These are phyloP conservation scores for Raphanus hybrid DNA, from an alignment of 441 rosid genomes.

Conservation along the genomic window DNA sequence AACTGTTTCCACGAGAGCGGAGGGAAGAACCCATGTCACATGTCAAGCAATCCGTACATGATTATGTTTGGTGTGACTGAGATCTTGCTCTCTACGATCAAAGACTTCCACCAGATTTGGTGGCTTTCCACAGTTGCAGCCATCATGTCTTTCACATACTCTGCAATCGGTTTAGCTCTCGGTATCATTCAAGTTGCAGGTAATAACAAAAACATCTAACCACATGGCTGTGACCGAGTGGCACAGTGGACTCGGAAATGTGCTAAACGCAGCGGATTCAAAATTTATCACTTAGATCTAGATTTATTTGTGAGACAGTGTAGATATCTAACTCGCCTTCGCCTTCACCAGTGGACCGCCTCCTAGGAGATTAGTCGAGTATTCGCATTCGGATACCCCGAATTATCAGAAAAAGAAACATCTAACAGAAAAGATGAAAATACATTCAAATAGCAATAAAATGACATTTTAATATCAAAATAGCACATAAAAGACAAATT, in stretches of 20 bases:
- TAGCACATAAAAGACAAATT: neutral
- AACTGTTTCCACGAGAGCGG: slow-evolving; percentile 73
- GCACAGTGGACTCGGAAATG: too few relatives aligned
- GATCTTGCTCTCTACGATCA: slow-evolving; percentile 80
- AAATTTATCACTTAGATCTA: too few relatives aligned
- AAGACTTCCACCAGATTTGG: slow-evolving; percentile 81
- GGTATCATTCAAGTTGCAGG: slow-evolving; percentile 76
- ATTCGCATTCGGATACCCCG: too few relatives aligned
- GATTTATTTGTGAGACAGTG: too few relatives aligned
- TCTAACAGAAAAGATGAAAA: neutral
- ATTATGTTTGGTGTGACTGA: slow-evolving; percentile 72
- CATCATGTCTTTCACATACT: slow-evolving; percentile 91
- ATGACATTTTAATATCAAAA: neutral
- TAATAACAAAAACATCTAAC: neutral
- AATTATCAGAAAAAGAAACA: neutral
- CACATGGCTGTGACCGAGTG: too few relatives aligned
- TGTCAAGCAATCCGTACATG: slow-evolving; percentile 80
- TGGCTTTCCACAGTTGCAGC: slow-evolving; percentile 94
- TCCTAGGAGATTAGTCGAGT: too few relatives aligned
- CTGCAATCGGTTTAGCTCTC: slow-evolving; percentile 81
- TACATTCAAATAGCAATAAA: neutral
- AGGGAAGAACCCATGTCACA: slow-evolving; percentile 59
- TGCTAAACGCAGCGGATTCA: too few relatives aligned
- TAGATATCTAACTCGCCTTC: too few relatives aligned
- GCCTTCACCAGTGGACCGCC: too few relatives aligned